A percentile compares a stretch with the other conserved stretches of the same genome.
phyloP scores from a whole-genome alignment of 208 protist species.

The Vickermania spadyakhi region DNA sequence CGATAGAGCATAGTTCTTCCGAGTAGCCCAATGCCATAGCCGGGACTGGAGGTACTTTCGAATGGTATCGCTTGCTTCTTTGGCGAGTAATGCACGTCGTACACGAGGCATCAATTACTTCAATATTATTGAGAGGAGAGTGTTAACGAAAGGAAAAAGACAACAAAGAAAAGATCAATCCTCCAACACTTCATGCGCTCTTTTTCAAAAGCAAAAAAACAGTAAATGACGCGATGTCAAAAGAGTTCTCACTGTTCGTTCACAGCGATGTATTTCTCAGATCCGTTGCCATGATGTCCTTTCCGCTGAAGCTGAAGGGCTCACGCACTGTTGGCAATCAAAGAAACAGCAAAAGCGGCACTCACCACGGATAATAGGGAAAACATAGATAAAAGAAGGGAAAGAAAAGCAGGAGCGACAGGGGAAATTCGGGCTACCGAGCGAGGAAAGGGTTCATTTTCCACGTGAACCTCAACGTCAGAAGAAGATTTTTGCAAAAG shows the following conservation, averaged over 20 bases:
- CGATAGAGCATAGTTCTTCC: conserved; percentile 59
- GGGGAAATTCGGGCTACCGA: not conserved
- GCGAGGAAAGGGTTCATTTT: not conserved
- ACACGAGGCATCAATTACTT: conserved; percentile 50
- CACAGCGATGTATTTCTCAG: no score
- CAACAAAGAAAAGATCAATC: no score
- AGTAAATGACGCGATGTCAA: no score
- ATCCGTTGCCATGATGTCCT: no score
- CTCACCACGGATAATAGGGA: not conserved
- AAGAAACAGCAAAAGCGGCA: not conserved
- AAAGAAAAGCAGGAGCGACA: not conserved
- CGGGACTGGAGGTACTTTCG: conserved; percentile 51
- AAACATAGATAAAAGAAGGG: not conserved
- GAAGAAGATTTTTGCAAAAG: no score
- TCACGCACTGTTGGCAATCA: no score
- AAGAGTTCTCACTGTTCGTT: no score
- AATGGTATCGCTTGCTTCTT: conserved; percentile 27
- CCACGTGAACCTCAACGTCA: not conserved
- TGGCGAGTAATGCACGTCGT: conserved; percentile 20
- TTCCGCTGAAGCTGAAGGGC: no score
- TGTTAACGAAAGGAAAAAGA: no score
- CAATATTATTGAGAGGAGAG: no score
- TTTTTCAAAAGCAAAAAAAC: no score
- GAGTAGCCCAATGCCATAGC: conserved; percentile 49
- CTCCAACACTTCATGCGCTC: no score